Conservation (phyloP, 2,329 filamentous ascomycete genomes). For the Exophiala xenobiotica region DNA sequence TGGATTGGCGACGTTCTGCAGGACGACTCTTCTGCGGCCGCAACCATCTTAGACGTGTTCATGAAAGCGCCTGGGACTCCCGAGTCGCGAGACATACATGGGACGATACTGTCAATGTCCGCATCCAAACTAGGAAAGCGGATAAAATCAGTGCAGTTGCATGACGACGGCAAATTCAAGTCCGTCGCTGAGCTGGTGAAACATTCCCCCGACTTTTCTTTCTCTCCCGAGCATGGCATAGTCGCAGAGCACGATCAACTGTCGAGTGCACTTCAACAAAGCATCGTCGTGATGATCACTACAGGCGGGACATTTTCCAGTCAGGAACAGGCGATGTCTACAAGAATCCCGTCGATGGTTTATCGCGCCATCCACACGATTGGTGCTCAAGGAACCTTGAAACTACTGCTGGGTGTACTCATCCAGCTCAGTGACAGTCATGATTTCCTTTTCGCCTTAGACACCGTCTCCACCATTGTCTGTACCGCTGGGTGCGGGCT, state of each 20-base stretch:
- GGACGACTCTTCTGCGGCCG: slow-evolving; percentile 46
- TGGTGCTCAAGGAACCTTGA: slow-evolving; percentile 41
- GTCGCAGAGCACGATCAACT: neutral
- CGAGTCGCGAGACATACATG: slow-evolving; percentile 61
- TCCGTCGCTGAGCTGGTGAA: slow-evolving; percentile 6
- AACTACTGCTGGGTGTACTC: slow-evolving; percentile 42
- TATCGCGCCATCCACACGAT: slow-evolving; percentile 40
- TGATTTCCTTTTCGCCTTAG: slow-evolving; percentile 44
- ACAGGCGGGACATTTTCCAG: neutral
- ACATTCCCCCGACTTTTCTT: slow-evolving; percentile 15
- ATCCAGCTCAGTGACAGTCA: slow-evolving; percentile 43
- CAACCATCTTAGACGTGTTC: slow-evolving; percentile 56
- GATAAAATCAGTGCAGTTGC: slow-evolving; percentile 2
- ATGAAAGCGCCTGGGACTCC: slow-evolving; percentile 59
- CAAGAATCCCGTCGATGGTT: slow-evolving; percentile 44
- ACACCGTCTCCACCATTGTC: slow-evolving; percentile 45
- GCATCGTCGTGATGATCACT: slow-evolving; percentile 15
- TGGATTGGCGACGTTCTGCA: slow-evolving; percentile 61
- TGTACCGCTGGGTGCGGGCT: slow-evolving; percentile 44
- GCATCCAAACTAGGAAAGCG: slow-evolving; percentile 9
- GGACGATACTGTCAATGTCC: slow-evolving; percentile 58
- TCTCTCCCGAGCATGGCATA: slow-evolving; percentile 6
- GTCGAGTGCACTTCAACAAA: slow-evolving; percentile 12
- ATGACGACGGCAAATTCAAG: slow-evolving; percentile 13
- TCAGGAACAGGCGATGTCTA: slow-evolving; percentile 50